Percentiles rank a stretch among this genome's conserved stretches.
Conservation (phyloP, 2,329 filamentous ascomycete genomes). For the Epichloe brachyelytri region DNA sequence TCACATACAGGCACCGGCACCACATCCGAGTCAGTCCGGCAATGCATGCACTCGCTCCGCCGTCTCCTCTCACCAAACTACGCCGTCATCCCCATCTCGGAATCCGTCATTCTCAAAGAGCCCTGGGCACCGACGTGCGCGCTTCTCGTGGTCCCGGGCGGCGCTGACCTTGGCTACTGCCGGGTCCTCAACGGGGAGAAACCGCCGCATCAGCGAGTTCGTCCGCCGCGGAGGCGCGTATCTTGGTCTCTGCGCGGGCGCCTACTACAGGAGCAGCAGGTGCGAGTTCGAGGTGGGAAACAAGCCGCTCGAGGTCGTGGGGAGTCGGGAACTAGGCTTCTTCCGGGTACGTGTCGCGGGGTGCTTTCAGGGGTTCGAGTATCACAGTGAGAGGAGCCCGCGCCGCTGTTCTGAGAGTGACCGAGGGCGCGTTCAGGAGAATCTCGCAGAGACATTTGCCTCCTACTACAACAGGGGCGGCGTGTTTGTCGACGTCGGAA, state of each 20-base stretch:
- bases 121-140: slow-evolving; percentile 83
- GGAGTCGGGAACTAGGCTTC: slow-evolving; percentile 73
- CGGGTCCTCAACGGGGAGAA: slow-evolving; percentile 77
- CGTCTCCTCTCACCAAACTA: slow-evolving; percentile 81
- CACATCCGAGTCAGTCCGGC: slow-evolving; percentile 76
- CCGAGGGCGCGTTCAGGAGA: slow-evolving; percentile 44
- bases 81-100: slow-evolving; percentile 75
- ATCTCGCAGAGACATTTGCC: slow-evolving; percentile 48
- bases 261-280: slow-evolving; percentile 68
- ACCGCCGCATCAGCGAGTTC: slow-evolving; percentile 70
- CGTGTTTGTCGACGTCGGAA: slow-evolving; percentile 71
- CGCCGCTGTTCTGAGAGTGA: slow-evolving; percentile 54
- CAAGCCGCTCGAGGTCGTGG: slow-evolving; percentile 65
- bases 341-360: slow-evolving; percentile 77
- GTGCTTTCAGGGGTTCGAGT: slow-evolving; percentile 85
- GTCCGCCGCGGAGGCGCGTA: slow-evolving; percentile 77
- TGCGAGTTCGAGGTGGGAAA: slow-evolving; percentile 93
- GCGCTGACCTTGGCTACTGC: slow-evolving; percentile 88
- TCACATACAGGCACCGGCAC: slow-evolving; percentile 58
- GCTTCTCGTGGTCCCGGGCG: slow-evolving; percentile 81
- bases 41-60: slow-evolving; percentile 77
- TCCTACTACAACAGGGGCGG: slow-evolving; percentile 94
- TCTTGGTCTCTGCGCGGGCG: slow-evolving; percentile 86
- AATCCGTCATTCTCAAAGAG: slow-evolving; percentile 71
- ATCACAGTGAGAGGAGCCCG: slow-evolving; percentile 76